These are phyloP conservation scores for Backusella liffmaniae DNA, from an alignment of 192 early-diverging fungal genomes.

Conservation along the genomic window DNA sequence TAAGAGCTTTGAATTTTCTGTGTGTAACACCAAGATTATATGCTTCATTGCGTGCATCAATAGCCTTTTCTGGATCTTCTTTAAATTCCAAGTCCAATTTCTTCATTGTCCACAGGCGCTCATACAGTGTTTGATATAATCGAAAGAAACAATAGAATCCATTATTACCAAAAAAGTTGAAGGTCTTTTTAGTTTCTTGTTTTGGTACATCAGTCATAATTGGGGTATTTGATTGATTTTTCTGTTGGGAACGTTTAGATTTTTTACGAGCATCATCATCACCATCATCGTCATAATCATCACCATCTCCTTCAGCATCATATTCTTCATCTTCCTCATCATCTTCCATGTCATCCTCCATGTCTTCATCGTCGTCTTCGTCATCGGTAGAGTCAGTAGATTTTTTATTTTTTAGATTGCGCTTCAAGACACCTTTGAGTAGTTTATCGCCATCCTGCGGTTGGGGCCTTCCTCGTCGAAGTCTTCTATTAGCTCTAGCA, in stretches of 20 bases:
- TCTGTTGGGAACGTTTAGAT: constrained; percentile 28
- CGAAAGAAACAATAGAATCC: constrained; percentile 88
- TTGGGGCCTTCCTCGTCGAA: constrained; percentile 16
- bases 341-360: neutral
- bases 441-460: constrained; percentile 2
- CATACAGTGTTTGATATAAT: constrained; percentile 82
- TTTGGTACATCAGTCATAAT: neutral
- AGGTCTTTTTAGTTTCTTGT: neutral
- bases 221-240: constrained; percentile 3
- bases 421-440: constrained; percentile 12
- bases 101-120: constrained; percentile 79
- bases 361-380: constrained; percentile 14
- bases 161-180: constrained; percentile 84
- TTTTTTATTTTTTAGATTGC: constrained; percentile 16
- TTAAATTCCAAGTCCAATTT: constrained; percentile 61
- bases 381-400: constrained; percentile 35
- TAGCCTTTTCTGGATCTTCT: constrained; percentile 45
- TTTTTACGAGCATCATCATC: neutral
- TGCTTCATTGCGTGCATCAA: constrained; percentile 56
- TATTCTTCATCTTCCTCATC: constrained; percentile 8
- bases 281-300: neutral
- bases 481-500: neutral
- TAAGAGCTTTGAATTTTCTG: constrained; percentile 13
- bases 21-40: constrained; percentile 38
- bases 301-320: constrained; percentile 3